These are phyloP conservation scores for Globisporangium nodosum DNA, from an alignment of 352 stramenopile genomes.

Conservation along the genomic window DNA sequence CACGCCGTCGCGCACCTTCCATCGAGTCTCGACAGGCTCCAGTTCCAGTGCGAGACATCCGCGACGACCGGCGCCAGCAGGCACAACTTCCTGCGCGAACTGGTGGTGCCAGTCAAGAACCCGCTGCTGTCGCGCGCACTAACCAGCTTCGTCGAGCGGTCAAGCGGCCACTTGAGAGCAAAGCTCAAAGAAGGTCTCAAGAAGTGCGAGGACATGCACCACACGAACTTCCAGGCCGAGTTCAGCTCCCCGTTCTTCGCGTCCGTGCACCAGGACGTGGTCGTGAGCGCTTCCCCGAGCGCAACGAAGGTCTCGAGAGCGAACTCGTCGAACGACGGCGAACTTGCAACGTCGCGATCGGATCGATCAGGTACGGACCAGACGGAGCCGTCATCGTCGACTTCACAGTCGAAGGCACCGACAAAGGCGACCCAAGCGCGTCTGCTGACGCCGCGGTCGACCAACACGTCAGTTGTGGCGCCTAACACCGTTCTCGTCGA, in stretches of 20 bases:
- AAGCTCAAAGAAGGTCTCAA: conserved; percentile 79
- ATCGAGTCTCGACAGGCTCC: conserved; percentile 59
- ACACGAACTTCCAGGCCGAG: conserved; percentile 58
- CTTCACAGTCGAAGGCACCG: conserved; percentile 14
- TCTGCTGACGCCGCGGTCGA: conserved; percentile 38
- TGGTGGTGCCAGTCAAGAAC: conserved; percentile 85
- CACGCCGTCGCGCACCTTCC: conserved; percentile 78
- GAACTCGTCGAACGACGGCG: conserved; percentile 1
- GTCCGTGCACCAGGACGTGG: conserved; percentile 48
- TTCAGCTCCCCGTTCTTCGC: conserved; percentile 89
- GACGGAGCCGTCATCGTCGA: neutral
- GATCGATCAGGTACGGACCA: conserved; percentile 4
- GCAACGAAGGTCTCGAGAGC: conserved; percentile 4
- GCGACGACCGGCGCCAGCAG: conserved; percentile 4
- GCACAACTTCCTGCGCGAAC: conserved; percentile 57
- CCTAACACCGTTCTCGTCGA: conserved; percentile 58
- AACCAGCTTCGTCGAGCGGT: conserved; percentile 50
- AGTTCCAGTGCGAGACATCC: conserved; percentile 69
- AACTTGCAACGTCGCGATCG: conserved; percentile 1
- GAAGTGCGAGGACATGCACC: conserved; percentile 66
- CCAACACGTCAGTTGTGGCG: conserved; percentile 14
- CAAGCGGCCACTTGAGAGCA: conserved; percentile 56
- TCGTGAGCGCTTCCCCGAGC: conserved; percentile 18
- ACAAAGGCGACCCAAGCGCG: conserved; percentile 44
- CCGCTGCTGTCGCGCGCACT: conserved; percentile 68